Evolutionary conservation across 495 filamentous ascomycete genomes (phyloP), one percentile per base, ranked within the genome.

Genomic region (Aspergillus heteromorphus): DNA sequence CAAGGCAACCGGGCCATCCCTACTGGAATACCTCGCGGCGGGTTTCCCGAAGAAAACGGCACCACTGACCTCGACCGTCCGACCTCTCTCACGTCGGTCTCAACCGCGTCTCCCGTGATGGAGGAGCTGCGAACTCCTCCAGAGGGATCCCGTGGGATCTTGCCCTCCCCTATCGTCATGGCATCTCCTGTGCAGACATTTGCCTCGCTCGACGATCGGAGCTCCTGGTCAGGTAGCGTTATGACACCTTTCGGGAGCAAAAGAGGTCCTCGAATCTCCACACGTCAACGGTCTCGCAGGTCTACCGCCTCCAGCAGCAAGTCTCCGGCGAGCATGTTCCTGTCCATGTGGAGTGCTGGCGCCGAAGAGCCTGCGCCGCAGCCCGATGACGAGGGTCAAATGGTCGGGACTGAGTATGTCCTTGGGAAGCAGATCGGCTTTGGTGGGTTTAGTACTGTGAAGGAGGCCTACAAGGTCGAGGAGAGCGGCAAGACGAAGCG

Each of bases 361-460:
- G 54, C 59, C 19, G 77, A 77, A 21, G 72, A 80, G 50, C 66
- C 74, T 19, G 62, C 68, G 10, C 59, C 72, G 4, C 65, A 73
- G 27, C 84, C 84, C 1, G 87, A 90, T 59, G 82, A 84, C 38
- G 87, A 88, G 65, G 87, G 87, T 1, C 86, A 89, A 64, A 83
- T 86, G 65, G 80, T 90, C 34, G 87, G 86, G 19, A 78, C 75
- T 25, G 80, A 85, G 43, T 89, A 90, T 63, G 84, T 89, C 23
- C 79, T 90, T 51, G 87, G 87, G 17, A 85, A 84, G 54, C 78
- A 84, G 47, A 81, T 90, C 40, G 87, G 84, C 31, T 81, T 72
- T 58, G 87, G 87, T 18, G 87, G 87, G 13, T 89, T 89, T 62
- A 87, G 84, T 56, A 73, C 79, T 0, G 83, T 90, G 14, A 87